phyloP scores from a whole-genome alignment of 2,329 filamentous ascomycete genomes.

The Fusarium nematophilum region DNA sequence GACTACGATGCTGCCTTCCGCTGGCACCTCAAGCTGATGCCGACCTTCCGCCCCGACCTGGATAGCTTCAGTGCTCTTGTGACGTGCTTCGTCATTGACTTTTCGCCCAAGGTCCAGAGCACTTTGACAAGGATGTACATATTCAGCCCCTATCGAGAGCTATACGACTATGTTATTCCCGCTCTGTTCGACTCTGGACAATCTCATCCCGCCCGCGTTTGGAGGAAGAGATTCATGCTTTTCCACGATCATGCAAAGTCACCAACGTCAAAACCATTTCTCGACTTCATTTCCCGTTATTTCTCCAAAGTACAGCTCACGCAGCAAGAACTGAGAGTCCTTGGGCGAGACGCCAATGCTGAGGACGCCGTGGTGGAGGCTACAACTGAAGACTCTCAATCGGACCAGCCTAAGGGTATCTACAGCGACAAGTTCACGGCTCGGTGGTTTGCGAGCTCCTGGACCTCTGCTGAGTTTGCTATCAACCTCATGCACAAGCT shows the following conservation, averaged over 20 bases:
- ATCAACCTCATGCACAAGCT: slow-evolving; percentile 77
- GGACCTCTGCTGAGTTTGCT: slow-evolving; percentile 78
- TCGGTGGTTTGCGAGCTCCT: slow-evolving; percentile 80
- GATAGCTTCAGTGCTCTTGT: slow-evolving; percentile 57
- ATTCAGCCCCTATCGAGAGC: slow-evolving; percentile 53
- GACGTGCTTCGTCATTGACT: slow-evolving; percentile 55
- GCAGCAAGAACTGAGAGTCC: slow-evolving; percentile 49
- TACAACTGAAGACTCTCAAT: not conserved
- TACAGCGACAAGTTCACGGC: slow-evolving; percentile 71
- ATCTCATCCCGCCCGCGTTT: slow-evolving; percentile 57
- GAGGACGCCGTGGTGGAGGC: not conserved
- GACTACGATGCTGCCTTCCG: slow-evolving; percentile 53
- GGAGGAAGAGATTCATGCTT: slow-evolving; percentile 57
- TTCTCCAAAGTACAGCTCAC: slow-evolving; percentile 54
- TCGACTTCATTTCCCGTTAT: slow-evolving; percentile 60
- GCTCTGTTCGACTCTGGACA: slow-evolving; percentile 60
- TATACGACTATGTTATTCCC: slow-evolving; percentile 66
- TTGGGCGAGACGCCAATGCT: slow-evolving; percentile 8
- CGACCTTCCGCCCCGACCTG: slow-evolving; percentile 55
- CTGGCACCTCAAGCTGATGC: slow-evolving; percentile 61
- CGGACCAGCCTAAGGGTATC: slow-evolving; percentile 26
- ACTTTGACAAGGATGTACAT: slow-evolving; percentile 60
- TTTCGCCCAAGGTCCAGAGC: slow-evolving; percentile 50
- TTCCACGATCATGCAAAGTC: slow-evolving; percentile 57
- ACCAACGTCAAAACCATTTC: slow-evolving; percentile 57